phyloP scores from a whole-genome alignment of 106 monocot genomes.

The Narthecium ossifragum region DNA sequence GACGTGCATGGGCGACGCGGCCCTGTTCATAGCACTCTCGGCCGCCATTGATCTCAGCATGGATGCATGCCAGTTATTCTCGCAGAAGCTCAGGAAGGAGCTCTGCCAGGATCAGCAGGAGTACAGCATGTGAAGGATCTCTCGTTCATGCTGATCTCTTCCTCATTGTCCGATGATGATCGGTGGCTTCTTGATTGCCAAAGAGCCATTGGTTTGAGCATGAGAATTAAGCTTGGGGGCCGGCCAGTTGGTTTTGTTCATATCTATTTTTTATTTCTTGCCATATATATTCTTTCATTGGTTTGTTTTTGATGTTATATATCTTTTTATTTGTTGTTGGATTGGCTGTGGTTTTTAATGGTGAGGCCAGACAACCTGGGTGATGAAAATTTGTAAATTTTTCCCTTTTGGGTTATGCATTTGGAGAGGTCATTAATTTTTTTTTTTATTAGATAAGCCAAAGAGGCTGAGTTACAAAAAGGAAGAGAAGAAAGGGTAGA shows the following conservation, averaged over 20 bases:
- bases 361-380: neutral
- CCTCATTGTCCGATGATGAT: constrained; percentile 7
- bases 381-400: too few species aligned
- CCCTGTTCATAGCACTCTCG: constrained; percentile 62
- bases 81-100: constrained; percentile 70
- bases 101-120: constrained; percentile 35
- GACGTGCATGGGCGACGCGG: constrained; percentile 53
- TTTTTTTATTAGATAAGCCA: too few species aligned
- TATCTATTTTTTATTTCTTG: too few species aligned
- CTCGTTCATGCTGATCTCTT: neutral
- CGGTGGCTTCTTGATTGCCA: neutral
- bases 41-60: constrained; percentile 87
- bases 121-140: neutral
- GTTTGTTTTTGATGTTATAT: constrained; percentile 1
- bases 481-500: too few species aligned
- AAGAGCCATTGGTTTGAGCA: constrained; percentile 13
- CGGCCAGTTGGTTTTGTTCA: too few species aligned
- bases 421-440: too few species aligned
- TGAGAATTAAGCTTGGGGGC: neutral
- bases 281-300: neutral
- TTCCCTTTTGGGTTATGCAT: too few species aligned
- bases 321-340: constrained; percentile 4
- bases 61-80: constrained; percentile 83
- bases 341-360: neutral
- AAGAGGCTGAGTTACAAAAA: too few species aligned